Conservation (phyloP, 176 grass and related monocot genomes). For the Oryza longistaminata region DNA sequence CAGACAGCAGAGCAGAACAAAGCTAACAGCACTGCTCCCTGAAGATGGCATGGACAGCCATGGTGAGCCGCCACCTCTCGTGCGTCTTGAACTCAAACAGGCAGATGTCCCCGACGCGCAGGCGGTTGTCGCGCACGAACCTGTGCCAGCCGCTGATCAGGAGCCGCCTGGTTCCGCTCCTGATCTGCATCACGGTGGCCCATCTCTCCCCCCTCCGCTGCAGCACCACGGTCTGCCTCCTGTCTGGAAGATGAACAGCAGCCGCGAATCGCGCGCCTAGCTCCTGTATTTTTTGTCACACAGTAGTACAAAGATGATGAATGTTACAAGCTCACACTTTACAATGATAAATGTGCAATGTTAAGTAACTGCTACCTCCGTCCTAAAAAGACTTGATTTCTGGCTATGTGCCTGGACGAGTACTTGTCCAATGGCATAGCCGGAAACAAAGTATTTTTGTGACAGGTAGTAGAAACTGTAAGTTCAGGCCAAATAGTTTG, state of each 20-base stretch:
- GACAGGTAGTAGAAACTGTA: too few species aligned
- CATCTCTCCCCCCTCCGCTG: not conserved
- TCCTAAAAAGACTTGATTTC: too few species aligned
- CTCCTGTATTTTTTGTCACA: constrained; percentile 13
- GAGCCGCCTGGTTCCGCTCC: not conserved
- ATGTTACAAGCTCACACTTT: not conserved
- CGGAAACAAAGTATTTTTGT: too few species aligned
- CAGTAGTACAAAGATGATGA: not conserved
- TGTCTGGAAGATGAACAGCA: constrained; percentile 12
- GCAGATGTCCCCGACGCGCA: constrained; percentile 47
- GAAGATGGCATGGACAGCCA: constrained; percentile 41
- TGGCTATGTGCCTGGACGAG: too few species aligned
- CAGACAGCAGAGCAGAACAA: too few species aligned
- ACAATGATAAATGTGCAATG: not conserved
- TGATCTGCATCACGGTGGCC: not conserved
- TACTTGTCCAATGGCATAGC: too few species aligned
- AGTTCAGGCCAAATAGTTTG: not conserved
- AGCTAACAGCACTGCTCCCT: not conserved
- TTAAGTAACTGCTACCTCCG: not conserved
- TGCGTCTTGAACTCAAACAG: constrained; percentile 47
- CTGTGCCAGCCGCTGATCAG: constrained; percentile 22
- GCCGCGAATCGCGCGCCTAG: constrained; percentile 23
- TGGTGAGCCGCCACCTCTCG: not conserved
- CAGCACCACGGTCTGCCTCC: constrained; percentile 9
- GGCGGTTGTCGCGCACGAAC: constrained; percentile 43